These are phyloP conservation scores for Gnaphalium uliginosum DNA, from an alignment of 129 eudicot species.

Conservation along the genomic window DNA sequence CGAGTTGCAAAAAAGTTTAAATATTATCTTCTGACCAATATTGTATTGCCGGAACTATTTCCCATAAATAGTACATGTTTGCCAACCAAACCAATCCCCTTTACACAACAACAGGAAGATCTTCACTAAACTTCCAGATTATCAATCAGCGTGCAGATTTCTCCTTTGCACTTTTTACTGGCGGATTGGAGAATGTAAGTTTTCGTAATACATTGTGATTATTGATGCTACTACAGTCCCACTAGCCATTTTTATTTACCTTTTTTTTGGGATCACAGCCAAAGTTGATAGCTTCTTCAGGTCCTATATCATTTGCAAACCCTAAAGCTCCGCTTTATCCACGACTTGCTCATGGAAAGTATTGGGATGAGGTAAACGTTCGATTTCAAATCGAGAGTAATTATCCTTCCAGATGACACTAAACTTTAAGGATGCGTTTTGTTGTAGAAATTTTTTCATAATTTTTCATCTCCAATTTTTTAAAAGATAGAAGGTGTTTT, in stretches of 20 bases:
- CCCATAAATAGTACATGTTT: conserved; percentile 53
- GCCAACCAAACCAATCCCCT: conserved; percentile 46
- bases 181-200: conserved; percentile 59
- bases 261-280: conserved; percentile 54
- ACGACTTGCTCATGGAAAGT: conserved; percentile 74
- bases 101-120: conserved; percentile 55
- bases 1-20: not conserved
- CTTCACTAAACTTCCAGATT: conserved; percentile 52
- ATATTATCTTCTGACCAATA: conserved; percentile 14
- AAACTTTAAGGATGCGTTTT: not conserved
- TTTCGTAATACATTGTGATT: not conserved
- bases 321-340: conserved; percentile 88
- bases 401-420: not conserved
- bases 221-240: conserved; percentile 5
- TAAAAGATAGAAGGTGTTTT: not conserved
- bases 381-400: not conserved
- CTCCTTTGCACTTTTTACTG: conserved; percentile 64
- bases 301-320: conserved; percentile 50
- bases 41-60: conserved; percentile 9
- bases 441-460: not conserved
- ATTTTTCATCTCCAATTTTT: not conserved
- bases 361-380: conserved; percentile 68
- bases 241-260: conserved; percentile 6
- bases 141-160: conserved; percentile 81
- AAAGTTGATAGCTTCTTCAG: conserved; percentile 53